Evolutionary conservation across 768 basidiomycete species (phyloP).

Genomic region (Boletellus sp.): DNA sequence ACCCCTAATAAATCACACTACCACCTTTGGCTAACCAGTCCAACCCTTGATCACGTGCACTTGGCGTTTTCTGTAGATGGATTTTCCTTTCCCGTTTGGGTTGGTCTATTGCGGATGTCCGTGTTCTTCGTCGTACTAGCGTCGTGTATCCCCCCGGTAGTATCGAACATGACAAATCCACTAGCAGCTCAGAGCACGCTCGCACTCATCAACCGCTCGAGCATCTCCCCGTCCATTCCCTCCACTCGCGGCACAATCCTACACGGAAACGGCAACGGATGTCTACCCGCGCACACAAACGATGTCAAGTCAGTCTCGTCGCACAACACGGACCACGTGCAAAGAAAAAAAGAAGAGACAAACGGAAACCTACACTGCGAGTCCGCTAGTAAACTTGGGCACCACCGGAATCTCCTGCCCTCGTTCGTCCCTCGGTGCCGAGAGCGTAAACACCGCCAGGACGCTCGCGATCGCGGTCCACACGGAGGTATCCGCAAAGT

Average conservation of each 20-base stretch:
- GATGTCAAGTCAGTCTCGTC: background rate
- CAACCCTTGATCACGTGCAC: too few species aligned
- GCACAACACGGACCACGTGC: background rate
- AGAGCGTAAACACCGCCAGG: conserved; percentile 12
- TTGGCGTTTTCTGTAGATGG: too few species aligned
- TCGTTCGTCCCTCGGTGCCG: conserved; percentile 1
- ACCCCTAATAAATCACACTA: too few species aligned
- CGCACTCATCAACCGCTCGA: conserved; percentile 4
- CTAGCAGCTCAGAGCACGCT: background rate
- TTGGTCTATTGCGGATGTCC: too few species aligned
- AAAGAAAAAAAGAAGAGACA: background rate
- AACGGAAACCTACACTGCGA: conserved; percentile 6
- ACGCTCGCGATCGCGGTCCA: conserved; percentile 16
- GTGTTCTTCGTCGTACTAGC: too few species aligned
- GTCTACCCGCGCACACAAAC: background rate
- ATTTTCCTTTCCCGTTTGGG: too few species aligned
- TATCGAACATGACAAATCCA: too few species aligned
- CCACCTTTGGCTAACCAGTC: too few species aligned
- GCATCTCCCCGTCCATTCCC: conserved; percentile 1
- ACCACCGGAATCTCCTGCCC: conserved; percentile 14
- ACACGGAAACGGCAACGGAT: conserved; percentile 11
- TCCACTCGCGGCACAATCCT: conserved; percentile 5
- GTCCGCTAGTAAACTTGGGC: conserved; percentile 11
- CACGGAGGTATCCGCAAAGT: conserved; percentile 18
- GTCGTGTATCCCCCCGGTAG: too few species aligned